A percentile compares a stretch with the other conserved stretches of the same genome.
Conservation (phyloP, 306 rosid genomes). For the Cucumis sativus region Cucumber_9930_V3 NC_026660.2:30215501-30216000, state of each 20-base stretch:
- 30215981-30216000: constrained; percentile 99
- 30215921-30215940: constrained; percentile 7
- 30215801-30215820: neutral
- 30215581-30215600: constrained; percentile 46
- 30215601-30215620: constrained; percentile 1
- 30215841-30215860: neutral
- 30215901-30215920: neutral
- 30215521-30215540: constrained; percentile 32
- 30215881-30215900: neutral
- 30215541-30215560: constrained; percentile 30
- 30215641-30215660: neutral
- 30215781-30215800: neutral
- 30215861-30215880: neutral
- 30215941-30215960: constrained; percentile 46
- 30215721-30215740: neutral
- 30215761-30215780: neutral
- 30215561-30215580: constrained; percentile 41
- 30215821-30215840: neutral
- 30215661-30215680: neutral
- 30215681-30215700: neutral
- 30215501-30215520: constrained; percentile 49
- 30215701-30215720: neutral
- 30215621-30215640: neutral
- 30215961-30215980: constrained; percentile 97
- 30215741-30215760: neutral